phyloP scores from a whole-genome alignment of 2,329 filamentous ascomycete genomes.

The Fusarium sp. region DNA sequence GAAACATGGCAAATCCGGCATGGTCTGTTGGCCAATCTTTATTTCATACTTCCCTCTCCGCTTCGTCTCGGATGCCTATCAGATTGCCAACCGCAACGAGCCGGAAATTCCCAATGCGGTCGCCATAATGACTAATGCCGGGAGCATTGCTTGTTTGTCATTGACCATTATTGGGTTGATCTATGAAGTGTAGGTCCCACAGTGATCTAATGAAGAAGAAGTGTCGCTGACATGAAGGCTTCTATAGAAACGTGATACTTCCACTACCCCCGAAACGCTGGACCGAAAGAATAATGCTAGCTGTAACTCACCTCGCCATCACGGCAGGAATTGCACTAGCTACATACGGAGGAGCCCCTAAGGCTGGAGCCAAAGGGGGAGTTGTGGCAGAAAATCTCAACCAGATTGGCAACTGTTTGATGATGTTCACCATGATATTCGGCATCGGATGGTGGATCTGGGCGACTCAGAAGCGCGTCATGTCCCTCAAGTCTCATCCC shows the following conservation, averaged over 20 bases:
- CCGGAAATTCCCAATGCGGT: constrained; percentile 38
- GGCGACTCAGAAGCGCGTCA: constrained; percentile 5
- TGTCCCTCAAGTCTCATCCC: not conserved
- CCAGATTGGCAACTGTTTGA: not conserved
- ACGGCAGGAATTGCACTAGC: constrained; percentile 25
- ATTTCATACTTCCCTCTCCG: constrained; percentile 39
- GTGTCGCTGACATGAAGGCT: not conserved
- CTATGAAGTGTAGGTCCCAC: constrained; percentile 41
- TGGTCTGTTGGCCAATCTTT: constrained; percentile 49
- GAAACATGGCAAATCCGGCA: constrained; percentile 47
- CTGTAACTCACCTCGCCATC: constrained; percentile 11
- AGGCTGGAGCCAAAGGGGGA: not conserved
- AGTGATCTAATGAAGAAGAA: not conserved
- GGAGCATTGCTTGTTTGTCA: constrained; percentile 44
- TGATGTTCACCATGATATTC: not conserved
- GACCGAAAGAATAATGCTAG: constrained; percentile 18
- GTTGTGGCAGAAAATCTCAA: not conserved
- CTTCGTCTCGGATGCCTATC: constrained; percentile 43
- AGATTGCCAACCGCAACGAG: constrained; percentile 37
- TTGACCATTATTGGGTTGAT: constrained; percentile 44
- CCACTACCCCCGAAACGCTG: constrained; percentile 11
- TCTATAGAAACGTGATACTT: not conserved
- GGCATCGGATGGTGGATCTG: not conserved
- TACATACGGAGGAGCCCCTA: constrained; percentile 12
- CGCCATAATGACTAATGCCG: constrained; percentile 45